phyloP scores from a whole-genome alignment of 2,329 filamentous ascomycete species.

The Lojkania enalia region DNA sequence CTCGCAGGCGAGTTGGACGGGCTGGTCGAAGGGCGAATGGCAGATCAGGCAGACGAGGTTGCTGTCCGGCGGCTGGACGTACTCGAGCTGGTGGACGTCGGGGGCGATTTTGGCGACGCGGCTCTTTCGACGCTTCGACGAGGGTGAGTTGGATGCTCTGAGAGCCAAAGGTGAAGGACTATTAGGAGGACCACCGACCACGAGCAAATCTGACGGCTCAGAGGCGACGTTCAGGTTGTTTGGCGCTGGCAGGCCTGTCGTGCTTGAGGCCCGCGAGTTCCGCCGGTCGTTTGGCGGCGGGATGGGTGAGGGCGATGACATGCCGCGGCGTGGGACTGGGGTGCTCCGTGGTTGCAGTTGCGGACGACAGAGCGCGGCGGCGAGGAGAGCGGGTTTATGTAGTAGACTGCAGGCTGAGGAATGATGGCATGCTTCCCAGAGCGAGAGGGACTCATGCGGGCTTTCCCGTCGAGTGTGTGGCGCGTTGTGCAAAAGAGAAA shows the following conservation, averaged over 20 bases:
- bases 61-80: conserved; percentile 60
- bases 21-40: conserved; percentile 63
- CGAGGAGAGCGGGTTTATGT: conserved; percentile 15
- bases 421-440: conserved; percentile 25
- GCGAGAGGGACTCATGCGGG: conserved; percentile 12
- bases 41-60: conserved; percentile 68
- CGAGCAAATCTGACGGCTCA: conserved; percentile 30
- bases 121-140: conserved; percentile 40
- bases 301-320: conserved; percentile 43
- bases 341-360: conserved; percentile 5
- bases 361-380: conserved; percentile 17
- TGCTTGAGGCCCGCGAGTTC: conserved; percentile 40
- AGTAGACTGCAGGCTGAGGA: conserved; percentile 14
- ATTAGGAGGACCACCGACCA: conserved; percentile 44
- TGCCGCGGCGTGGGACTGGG: conserved; percentile 17
- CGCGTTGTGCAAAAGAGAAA: conserved; percentile 28
- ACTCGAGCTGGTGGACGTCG: conserved; percentile 62
- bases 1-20: conserved; percentile 62
- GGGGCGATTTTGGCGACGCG: conserved; percentile 44
- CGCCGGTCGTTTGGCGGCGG: conserved; percentile 42
- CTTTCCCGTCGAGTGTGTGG: conserved; percentile 2
- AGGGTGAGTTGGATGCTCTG: conserved; percentile 44
- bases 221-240: conserved; percentile 17
- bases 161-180: conserved; percentile 44
- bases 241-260: conserved; percentile 25